Evolutionary conservation across 805 yeast genomes (phyloP).

Genomic region (Cyberlindnera suaveolens): DNA sequence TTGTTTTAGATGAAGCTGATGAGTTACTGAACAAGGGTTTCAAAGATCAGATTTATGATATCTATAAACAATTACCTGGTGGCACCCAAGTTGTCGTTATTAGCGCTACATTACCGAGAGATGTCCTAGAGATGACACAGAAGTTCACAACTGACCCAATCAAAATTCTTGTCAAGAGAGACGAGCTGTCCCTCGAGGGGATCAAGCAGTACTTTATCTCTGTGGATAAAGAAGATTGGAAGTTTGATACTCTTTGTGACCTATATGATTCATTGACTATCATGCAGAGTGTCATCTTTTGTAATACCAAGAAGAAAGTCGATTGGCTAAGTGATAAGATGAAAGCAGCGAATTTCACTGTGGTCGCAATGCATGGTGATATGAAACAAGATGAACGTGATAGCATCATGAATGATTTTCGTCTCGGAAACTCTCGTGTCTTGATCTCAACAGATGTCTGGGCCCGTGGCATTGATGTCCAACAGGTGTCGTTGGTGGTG

Average conservation of each 20-base stretch:
- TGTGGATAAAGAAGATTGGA: constrained; percentile 90
- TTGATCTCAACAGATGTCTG: constrained; percentile 94
- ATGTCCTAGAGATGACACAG: constrained; percentile 85
- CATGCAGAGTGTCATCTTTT: constrained; percentile 96
- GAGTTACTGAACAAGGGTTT: constrained; percentile 90
- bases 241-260: constrained; percentile 91
- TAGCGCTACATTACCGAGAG: constrained; percentile 90
- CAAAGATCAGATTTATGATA: constrained; percentile 91
- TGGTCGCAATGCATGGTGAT: constrained; percentile 95
- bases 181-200: constrained; percentile 90
- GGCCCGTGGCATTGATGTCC: constrained; percentile 99
- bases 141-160: constrained; percentile 93
- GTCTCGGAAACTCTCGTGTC: constrained; percentile 89
- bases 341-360: constrained; percentile 79
- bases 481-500: constrained; percentile 92
- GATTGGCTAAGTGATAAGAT: constrained; percentile 82
- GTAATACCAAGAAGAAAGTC: constrained; percentile 94
- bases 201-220: constrained; percentile 87
- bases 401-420: constrained; percentile 89
- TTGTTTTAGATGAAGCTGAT: constrained; percentile 95
- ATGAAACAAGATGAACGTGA: constrained; percentile 95
- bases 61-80: constrained; percentile 78
- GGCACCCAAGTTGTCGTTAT: constrained; percentile 89
- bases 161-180: constrained; percentile 89
- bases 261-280: constrained; percentile 91